phyloP scores from a whole-genome alignment of 306 rosid species.

The Sicyos baderoa region DNA sequence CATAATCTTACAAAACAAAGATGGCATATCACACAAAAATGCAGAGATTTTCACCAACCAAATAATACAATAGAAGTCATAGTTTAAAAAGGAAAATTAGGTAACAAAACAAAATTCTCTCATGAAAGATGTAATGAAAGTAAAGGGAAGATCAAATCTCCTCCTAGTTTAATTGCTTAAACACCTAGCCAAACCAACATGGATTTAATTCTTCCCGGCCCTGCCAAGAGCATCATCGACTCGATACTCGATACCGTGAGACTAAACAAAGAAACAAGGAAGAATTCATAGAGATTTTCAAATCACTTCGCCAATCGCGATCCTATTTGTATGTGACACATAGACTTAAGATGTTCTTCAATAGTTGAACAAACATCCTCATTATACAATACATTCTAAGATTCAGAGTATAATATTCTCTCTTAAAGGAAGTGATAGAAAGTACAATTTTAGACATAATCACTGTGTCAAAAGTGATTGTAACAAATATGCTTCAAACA shows the following conservation, averaged over 20 bases:
- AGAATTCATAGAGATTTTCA: neutral
- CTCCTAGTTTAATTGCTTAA: neutral
- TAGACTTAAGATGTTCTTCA: neutral
- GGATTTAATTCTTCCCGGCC: neutral
- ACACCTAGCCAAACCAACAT: neutral
- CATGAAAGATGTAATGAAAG: neutral
- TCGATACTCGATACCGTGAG: neutral
- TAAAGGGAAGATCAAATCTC: neutral
- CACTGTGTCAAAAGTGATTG: neutral
- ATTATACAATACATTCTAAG: no score
- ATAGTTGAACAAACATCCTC: neutral
- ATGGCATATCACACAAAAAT: no score
- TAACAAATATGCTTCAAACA: conserved; percentile 3
- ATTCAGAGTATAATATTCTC: no score
- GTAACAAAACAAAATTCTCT: neutral
- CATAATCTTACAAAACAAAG: no score
- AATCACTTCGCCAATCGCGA: no score
- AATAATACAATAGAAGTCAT: no score
- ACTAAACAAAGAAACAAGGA: neutral
- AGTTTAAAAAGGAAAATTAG: no score
- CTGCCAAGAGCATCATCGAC: neutral
- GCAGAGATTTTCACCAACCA: neutral
- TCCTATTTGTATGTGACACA: no score
- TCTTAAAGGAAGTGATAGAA: neutral
- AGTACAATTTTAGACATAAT: conserved; percentile 3